Conservation (phyloP, 106 monocot species). For the Dendrobium catenatum region DNA sequence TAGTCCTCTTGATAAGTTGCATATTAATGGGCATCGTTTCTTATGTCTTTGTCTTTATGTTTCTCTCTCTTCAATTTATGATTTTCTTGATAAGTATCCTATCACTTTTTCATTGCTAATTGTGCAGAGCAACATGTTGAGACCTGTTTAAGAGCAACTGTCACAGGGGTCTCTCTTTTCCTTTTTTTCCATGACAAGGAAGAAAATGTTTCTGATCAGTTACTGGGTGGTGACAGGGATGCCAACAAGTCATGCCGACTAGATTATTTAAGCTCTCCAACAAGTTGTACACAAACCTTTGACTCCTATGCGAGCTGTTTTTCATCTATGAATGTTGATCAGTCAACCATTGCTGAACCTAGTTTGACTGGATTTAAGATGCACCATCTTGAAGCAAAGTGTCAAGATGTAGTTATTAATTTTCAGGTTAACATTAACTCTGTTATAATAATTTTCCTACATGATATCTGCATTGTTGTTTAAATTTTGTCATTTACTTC, state of each 20-base stretch:
- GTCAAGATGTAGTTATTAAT: conserved; percentile 39
- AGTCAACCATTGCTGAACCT: conserved; percentile 22
- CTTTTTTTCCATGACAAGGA: conserved; percentile 47
- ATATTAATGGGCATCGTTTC: neutral
- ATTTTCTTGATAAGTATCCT: neutral
- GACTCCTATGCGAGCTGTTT: conserved; percentile 37
- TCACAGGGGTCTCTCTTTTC: conserved; percentile 49
- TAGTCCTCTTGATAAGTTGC: neutral
- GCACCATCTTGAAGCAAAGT: conserved; percentile 52
- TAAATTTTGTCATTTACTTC: neutral
- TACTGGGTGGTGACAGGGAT: neutral
- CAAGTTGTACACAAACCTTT: conserved; percentile 12
- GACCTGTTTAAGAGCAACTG: conserved; percentile 62
- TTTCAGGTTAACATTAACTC: conserved; percentile 51
- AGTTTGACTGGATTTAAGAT: conserved; percentile 15
- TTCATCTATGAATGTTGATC: conserved; percentile 39
- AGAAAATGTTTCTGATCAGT: conserved; percentile 15
- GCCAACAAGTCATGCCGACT: conserved; percentile 10
- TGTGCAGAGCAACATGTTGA: conserved; percentile 64
- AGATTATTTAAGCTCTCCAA: conserved; percentile 9
- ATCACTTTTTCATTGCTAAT: conserved; percentile 2
- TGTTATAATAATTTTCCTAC: neutral
- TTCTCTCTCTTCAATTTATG: neutral
- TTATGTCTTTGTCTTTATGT: neutral
- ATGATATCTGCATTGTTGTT: neutral